phyloP scores from a whole-genome alignment of 225 moss, liverwort and hornwort genomes.

The Physcomitrium patens region DNA sequence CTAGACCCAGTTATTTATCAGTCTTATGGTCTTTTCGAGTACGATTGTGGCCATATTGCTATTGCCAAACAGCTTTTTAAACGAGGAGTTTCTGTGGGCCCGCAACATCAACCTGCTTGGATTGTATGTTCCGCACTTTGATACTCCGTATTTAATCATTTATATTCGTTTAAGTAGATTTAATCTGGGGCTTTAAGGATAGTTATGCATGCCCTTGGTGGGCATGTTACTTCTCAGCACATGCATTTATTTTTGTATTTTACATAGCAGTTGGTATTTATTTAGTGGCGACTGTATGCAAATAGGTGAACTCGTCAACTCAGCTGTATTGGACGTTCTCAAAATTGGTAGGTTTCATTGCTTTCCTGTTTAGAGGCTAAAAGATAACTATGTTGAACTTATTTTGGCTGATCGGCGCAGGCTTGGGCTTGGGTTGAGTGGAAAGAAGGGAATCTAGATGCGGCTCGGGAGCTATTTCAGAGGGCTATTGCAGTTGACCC shows the following conservation, averaged over 20 bases:
- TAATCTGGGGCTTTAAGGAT: no score
- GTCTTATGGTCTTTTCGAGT: slow-evolving; percentile 93
- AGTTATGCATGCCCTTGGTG: neutral
- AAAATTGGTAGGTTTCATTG: neutral
- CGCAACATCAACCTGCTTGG: slow-evolving; percentile 95
- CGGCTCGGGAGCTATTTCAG: slow-evolving; percentile 92
- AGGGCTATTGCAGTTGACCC: slow-evolving; percentile 82
- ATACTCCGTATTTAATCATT: neutral
- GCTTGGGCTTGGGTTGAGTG: slow-evolving; percentile 99
- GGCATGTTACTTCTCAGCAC: neutral
- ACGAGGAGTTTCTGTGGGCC: slow-evolving; percentile 67
- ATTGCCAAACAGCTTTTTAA: slow-evolving; percentile 76
- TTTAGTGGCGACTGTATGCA: neutral
- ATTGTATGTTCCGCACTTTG: slow-evolving; percentile 66
- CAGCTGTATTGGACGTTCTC: slow-evolving; percentile 10
- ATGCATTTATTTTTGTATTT: neutral
- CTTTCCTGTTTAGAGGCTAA: neutral
- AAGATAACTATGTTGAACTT: slow-evolving; percentile 1
- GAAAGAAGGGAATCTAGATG: slow-evolving; percentile 79
- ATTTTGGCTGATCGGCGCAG: slow-evolving; percentile 45
- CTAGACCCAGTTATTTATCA: slow-evolving; percentile 83
- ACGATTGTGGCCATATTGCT: slow-evolving; percentile 70
- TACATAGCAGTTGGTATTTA: neutral
- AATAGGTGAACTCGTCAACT: neutral
- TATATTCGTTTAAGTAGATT: neutral